These are phyloP conservation scores for Nicotiana paniculata DNA, from an alignment of 257 asterid species.

Conservation along the genomic window DNA sequence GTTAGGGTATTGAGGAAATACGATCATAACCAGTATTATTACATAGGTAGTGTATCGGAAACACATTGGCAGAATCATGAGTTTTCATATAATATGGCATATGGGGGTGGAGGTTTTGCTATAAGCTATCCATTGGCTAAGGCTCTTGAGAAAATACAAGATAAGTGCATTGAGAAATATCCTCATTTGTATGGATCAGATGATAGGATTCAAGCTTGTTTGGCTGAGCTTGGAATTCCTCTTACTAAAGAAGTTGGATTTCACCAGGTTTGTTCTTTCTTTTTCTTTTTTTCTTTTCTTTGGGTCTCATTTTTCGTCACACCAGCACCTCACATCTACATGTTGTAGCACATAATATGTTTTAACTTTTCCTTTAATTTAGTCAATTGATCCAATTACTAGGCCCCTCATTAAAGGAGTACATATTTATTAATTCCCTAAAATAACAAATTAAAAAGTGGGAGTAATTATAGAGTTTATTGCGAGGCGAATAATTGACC, in stretches of 20 bases:
- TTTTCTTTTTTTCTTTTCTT: too few species aligned
- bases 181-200: slow-evolving; percentile 36
- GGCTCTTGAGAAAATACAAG: slow-evolving; percentile 32
- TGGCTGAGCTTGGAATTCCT: slow-evolving; percentile 37
- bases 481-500: too few species aligned
- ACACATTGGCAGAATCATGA: slow-evolving; percentile 29
- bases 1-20: slow-evolving; percentile 29
- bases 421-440: neutral
- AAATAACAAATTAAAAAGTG: neutral
- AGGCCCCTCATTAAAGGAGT: neutral
- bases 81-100: slow-evolving; percentile 39
- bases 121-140: slow-evolving; percentile 33
- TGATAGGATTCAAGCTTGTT: slow-evolving; percentile 38
- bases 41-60: slow-evolving; percentile 34
- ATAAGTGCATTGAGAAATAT: slow-evolving; percentile 26
- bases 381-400: neutral
- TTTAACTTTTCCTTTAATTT: neutral
- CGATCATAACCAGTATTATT: slow-evolving; percentile 31
- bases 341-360: too few species aligned
- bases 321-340: too few species aligned
- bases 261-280: slow-evolving; percentile 23
- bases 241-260: slow-evolving; percentile 31
- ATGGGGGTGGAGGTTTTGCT: slow-evolving; percentile 42
- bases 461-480: too few species aligned
- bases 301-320: too few species aligned